Base-by-base conservation (phyloP, 306 rosid genomes). In the Citrullus colocynthis region DNA sequence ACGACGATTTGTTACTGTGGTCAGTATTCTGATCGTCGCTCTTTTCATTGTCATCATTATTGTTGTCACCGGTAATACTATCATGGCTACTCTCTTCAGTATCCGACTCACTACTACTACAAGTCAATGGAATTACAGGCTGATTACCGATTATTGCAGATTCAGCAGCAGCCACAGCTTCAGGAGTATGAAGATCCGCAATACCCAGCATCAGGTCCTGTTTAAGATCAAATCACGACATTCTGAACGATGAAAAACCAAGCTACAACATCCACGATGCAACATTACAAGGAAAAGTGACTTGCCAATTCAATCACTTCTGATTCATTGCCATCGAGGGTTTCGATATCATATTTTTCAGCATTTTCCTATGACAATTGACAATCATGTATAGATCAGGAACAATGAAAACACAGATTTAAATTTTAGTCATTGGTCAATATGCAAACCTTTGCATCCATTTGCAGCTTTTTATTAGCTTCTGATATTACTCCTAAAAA, bases 151-250 rank as follows among this genome's bases (percentile, higher is more conserved):
- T 79, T 78, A 90, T 79, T 10, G 92, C 95, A 64, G 91, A 86
- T 77, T 94, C 96, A 28, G 98, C 97, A 51, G 96, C 98, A 76
- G 93, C 92, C 81, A 92, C 95, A 37, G 97, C 98, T 83, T 89
- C 97, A 0, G 93, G 91, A 21, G 97, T 90, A 59, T 85, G 86
- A 63, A 94, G 98, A 87, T 94, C 97, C 55, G 96, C 91, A 67
- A 95, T 74, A 16, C 98, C 98, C 74, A 91, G 85, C 96, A 93
- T 91, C 85, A 91, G 86, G 81, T 93, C 92, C 98, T 93, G 88
- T 52, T 91, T 84, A 90, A 24, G 85, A 83, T 91, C 88, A 94
- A 91, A 88, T 45, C 51, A 80, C 37, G 20, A 67, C 76, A 62
- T 69, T 34, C 24, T 16, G 11, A 49, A 63, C 21, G 0, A 14